phyloP scores from a whole-genome alignment of 75 land plant genomes.

The Ceratopteris richardii region DNA sequence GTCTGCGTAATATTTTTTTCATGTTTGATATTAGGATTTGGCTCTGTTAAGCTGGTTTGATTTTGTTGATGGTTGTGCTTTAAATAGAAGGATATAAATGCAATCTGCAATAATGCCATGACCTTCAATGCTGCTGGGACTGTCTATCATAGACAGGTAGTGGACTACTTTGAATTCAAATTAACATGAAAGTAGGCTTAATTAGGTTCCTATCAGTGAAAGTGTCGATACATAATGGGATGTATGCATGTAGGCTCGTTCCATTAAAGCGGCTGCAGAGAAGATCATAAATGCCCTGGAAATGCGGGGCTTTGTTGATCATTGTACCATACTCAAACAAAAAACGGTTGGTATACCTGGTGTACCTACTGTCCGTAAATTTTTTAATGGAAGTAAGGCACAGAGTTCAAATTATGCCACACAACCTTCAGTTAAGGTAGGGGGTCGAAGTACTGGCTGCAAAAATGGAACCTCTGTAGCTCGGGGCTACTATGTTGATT shows the following conservation, averaged over 20 bases:
- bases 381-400: neutral
- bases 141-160: slow-evolving; percentile 85
- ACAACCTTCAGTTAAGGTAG: neutral
- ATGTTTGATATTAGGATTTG: neutral
- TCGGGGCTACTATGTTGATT: too few species aligned
- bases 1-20: too few species aligned
- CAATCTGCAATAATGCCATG: slow-evolving; percentile 94
- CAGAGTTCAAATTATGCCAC: neutral
- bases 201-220: too few species aligned
- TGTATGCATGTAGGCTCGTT: slow-evolving; percentile 3
- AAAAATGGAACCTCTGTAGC: neutral
- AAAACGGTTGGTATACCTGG: neutral
- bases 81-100: slow-evolving; percentile 70
- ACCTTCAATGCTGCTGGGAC: slow-evolving; percentile 83
- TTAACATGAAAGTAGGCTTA: too few species aligned
- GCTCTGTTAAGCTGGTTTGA: neutral
- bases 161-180: too few species aligned
- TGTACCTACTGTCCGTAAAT: neutral
- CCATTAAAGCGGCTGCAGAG: slow-evolving; percentile 1
- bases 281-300: neutral
- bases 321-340: neutral
- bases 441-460: neutral
- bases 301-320: neutral
- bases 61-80: neutral
- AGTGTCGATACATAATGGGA: too few species aligned